Base-by-base conservation (phyloP, 768 basidiomycete species). In the Pleurotus giganteus region DNA sequence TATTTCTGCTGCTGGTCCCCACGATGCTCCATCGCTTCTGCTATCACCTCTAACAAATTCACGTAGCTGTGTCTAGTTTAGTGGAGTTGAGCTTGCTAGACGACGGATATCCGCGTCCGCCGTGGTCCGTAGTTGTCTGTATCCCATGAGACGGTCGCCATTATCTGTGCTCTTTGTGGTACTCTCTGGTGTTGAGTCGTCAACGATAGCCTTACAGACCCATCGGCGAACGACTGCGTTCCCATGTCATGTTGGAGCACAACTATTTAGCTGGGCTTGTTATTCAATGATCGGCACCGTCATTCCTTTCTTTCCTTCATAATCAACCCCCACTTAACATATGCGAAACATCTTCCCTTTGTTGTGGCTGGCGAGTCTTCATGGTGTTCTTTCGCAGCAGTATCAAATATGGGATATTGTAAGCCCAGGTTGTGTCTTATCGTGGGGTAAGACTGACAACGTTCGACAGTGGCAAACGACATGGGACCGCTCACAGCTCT, bases 401-500 rank as follows among this genome's bases (percentile, higher is more conserved):
- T 51, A 81, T 58, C 79, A 82, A 52, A 82, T 83, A 54, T 80
- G 72, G 70, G 81, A 80, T 53, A 73, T 80, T 27, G 81, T 82
- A 58, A 53, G 79, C 68, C 2, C 52, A 28, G 1, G 7, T 7
- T 7, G 12, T 19, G 37, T 55, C 2, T 29, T n/a, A 52, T 11
- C 36, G 11, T 23, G 37, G 7, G 4, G 17, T 26, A 37, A 45
- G 47, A 23, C 15, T 53, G 26, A 49, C 2, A 2, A 41, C 19
- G 12, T 19, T 19, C 34, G 34, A 36, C 53, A 85, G 84, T 85
- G 80, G 79, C 81, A 84, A 73, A 84, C 81, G 24, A 80, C 76
- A 13, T 79, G 77, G 79, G 78, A 81, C 60, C 69, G 74, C 32
- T 69, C 74, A 12, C 73, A 71, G 47, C 76, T 83, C 28, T 80